Base-by-base conservation (phyloP, 768 basidiomycete species). In the Pisolithus microcarpus region DNA sequence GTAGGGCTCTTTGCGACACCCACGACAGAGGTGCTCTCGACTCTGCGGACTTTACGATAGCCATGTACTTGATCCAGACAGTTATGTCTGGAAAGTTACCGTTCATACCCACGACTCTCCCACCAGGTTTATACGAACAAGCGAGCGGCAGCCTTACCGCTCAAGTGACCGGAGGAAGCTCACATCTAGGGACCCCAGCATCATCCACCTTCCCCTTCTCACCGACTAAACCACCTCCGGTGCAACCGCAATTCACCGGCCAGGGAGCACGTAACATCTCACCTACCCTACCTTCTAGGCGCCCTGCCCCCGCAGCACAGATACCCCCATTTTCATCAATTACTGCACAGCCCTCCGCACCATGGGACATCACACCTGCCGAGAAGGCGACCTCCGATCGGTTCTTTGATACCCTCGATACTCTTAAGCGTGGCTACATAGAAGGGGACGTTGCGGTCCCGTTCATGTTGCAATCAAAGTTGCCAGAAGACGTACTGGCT, bases 61-160 rank as follows among this genome's bases (percentile, higher is more conserved):
- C 86, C 38, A 94, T 96, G 93, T 91, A 91, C 67, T 80, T 97
- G 63, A 93, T 98, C 56, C 93, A 97, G 68, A 85, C 81, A n/a
- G 72, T 79, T 37, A 96, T 97, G 93, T 81, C 85, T 48, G 79
- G 80, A 50, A 79, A 85, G 54, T 71, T 91, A 50, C 72, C 82
- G 47, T 77, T 76, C 53, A 76, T 94, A 46, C 93, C 93, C 34
- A 67, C 77, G 6, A 70, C 76, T 2, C 76, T 98, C 16, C 92
- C 95, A 19, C 85, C 87, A 3, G 86, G 83, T 43, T 63, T 95
- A 18, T 94, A 93, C 61, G 91, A 95, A 55, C 84, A 87, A 67
- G 92, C 90, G 11, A 71, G 75, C 21, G 78, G 80, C 36, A 53
- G 59, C 15, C 63, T 78, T 18, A 63, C 62, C 11, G 62, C 68